Evolutionary conservation across 257 asterid genomes (phyloP).

Genomic region (Vinca minor): DNA sequence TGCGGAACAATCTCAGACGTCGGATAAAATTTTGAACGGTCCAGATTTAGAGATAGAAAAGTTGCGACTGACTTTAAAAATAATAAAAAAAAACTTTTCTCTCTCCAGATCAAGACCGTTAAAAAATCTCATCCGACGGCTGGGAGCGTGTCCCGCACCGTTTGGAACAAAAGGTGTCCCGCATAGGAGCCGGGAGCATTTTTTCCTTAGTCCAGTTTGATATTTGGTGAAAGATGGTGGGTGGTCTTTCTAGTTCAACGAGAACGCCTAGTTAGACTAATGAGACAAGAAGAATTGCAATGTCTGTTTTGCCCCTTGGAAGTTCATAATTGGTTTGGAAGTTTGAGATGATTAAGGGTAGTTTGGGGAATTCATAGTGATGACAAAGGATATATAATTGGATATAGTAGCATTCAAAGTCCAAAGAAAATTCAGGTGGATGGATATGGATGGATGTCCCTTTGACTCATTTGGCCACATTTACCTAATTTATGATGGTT

Average conservation of each 20-base stretch:
- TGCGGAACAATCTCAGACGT: too few relatives aligned
- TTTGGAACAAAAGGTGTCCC: too few relatives aligned
- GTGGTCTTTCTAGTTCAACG: neutral
- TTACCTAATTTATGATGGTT: conserved; percentile 16
- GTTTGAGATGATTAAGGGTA: neutral
- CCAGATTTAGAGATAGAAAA: too few relatives aligned
- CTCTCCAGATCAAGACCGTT: too few relatives aligned
- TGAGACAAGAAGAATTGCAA: neutral
- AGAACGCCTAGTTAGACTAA: conserved; percentile 1
- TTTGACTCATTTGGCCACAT: conserved; percentile 11
- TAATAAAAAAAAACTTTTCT: too few relatives aligned
- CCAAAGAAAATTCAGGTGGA: neutral
- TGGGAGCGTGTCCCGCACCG: too few relatives aligned
- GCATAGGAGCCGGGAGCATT: too few relatives aligned
- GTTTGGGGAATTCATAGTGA: conserved; percentile 7
- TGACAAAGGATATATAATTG: neutral
- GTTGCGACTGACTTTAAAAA: too few relatives aligned
- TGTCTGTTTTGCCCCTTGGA: neutral
- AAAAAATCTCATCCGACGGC: too few relatives aligned
- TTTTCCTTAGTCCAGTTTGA: neutral
- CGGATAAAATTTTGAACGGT: too few relatives aligned
- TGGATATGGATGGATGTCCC: conserved; percentile 7
- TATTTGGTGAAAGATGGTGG: neutral
- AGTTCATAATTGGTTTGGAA: too few relatives aligned
- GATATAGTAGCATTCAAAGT: too few relatives aligned